Evolutionary conservation across 345 rosid species (phyloP).

Genomic region (Mercurialis annua): DNA sequence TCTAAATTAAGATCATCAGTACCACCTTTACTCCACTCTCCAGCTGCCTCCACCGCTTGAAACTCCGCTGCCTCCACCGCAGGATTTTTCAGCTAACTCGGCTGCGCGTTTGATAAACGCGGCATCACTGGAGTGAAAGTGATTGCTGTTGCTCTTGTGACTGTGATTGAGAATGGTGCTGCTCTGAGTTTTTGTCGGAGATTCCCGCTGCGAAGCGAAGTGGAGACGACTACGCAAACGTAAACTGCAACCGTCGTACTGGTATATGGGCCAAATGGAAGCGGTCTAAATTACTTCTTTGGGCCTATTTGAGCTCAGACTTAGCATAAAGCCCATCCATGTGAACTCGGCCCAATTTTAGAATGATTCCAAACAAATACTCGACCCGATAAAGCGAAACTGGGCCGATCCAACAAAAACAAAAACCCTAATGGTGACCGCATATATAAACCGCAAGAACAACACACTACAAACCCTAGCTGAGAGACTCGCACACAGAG

Average conservation of each 20-base stretch:
- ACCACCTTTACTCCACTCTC: slow-evolving; percentile 49
- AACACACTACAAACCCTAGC: neutral
- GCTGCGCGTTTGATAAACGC: slow-evolving; percentile 62
- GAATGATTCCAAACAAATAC: neutral
- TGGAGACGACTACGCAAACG: too few species aligned
- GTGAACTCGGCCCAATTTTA: neutral
- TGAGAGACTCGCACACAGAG: neutral
- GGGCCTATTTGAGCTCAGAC: too few species aligned
- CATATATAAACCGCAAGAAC: slow-evolving; percentile 1
- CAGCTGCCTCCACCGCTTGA: slow-evolving; percentile 68
- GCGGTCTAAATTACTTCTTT: too few species aligned
- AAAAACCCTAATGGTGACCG: neutral
- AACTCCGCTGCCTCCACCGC: slow-evolving; percentile 77
- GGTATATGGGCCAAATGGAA: too few species aligned
- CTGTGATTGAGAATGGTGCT: slow-evolving; percentile 10
- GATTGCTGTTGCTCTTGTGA: slow-evolving; percentile 12
- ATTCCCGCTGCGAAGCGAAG: slow-evolving; percentile 20
- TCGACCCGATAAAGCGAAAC: neutral
- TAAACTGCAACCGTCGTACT: too few species aligned
- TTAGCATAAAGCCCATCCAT: neutral
- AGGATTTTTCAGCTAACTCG: slow-evolving; percentile 64
- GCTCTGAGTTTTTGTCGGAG: too few species aligned
- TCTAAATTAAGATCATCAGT: slow-evolving; percentile 84
- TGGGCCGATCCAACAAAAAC: neutral
- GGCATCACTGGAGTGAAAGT: slow-evolving; percentile 47